Base-by-base conservation (phyloP, 768 basidiomycete species). In the Pleurotus ostreatus region DNA sequence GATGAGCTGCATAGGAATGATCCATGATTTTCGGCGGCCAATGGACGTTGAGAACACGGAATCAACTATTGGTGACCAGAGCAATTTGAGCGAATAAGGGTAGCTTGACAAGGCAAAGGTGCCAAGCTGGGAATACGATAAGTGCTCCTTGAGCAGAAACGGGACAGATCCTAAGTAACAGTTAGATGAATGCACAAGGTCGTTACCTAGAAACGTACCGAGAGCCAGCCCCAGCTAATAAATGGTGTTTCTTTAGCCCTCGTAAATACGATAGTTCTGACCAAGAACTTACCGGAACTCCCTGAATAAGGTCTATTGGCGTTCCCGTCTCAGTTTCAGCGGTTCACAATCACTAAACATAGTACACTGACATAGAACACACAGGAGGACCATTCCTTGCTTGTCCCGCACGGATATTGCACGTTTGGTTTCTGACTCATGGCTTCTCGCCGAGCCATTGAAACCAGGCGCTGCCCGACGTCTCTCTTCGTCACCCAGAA, bases 1-100 rank as follows among this genome's bases (percentile, higher is more conserved):
- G 60, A 94, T 84, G 30, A 86, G 68, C 69, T 99, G 97, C 80
- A 99, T 97, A 44, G 97, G 97, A 59, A 98, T 88, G 62, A 99
- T 98, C 97, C 97, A 99, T 59, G 92, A 94, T 71, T 98, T 99
- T 60, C 97, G 80, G 49, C 97, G 86, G n/a, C 97, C 97, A 59
- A 95, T 62, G 41, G 83, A 86, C 38, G 83, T 73, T 64, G 88
- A 76, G 70, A 89, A 99, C 60, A 89, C 76, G 1, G 96, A 91
- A 66, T 99, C 97, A 55, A 99, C 93, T 59, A 99, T 88, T 51
- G 97, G 97, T 5, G 94, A 96, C 95, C 96, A 98, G 61, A 98
- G 70, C 59, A 99, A 71, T 74, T 99, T 99, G 65, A 99, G 83
- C 18, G 94, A 97, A 75, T 98, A 99, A 4, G 94, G 94, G 71